Evolutionary conservation across 2,329 filamentous ascomycete species (phyloP).

Genomic region (Penicillium frequentans): DNA sequence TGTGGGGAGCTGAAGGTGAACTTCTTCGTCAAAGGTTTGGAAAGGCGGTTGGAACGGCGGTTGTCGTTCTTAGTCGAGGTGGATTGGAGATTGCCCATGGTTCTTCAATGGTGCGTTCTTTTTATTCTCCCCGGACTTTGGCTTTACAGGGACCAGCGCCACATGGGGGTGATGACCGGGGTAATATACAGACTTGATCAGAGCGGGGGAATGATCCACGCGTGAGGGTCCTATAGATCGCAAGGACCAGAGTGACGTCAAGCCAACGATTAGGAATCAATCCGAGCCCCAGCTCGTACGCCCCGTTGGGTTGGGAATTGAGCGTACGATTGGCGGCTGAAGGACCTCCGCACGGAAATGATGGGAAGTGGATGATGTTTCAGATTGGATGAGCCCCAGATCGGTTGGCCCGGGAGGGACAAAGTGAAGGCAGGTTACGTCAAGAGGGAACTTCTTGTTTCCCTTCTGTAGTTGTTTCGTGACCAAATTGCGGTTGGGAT

Average conservation of each 20-base stretch:
- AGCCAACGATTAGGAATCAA: conserved; percentile 20
- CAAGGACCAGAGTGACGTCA: conserved; percentile 23
- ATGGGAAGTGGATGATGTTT: conserved; percentile 21
- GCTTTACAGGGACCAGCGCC: neutral
- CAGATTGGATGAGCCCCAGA: conserved; percentile 21
- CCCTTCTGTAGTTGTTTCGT: neutral
- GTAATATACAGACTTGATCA: conserved; percentile 13
- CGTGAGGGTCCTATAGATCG: conserved; percentile 14
- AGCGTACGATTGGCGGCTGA: conserved; percentile 23
- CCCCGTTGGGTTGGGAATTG: conserved; percentile 18
- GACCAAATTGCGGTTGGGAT: neutral
- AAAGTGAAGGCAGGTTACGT: conserved; percentile 13
- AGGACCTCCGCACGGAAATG: conserved; percentile 18
- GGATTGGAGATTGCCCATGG: conserved; percentile 41
- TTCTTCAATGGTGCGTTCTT: neutral
- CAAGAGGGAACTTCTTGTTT: neutral
- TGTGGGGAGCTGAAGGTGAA: conserved; percentile 15
- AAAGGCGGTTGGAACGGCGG: conserved; percentile 36
- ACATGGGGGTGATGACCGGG: conserved; percentile 2
- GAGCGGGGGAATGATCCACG: neutral
- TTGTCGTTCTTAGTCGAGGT: conserved; percentile 32
- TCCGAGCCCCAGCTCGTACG: conserved; percentile 23
- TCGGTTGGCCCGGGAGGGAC: conserved; percentile 22
- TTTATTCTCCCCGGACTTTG: neutral
- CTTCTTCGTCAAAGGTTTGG: conserved; percentile 36